phyloP scores from a whole-genome alignment of 2,329 filamentous ascomycete genomes.

The Neophaeococcomyces mojaviensis region DNA sequence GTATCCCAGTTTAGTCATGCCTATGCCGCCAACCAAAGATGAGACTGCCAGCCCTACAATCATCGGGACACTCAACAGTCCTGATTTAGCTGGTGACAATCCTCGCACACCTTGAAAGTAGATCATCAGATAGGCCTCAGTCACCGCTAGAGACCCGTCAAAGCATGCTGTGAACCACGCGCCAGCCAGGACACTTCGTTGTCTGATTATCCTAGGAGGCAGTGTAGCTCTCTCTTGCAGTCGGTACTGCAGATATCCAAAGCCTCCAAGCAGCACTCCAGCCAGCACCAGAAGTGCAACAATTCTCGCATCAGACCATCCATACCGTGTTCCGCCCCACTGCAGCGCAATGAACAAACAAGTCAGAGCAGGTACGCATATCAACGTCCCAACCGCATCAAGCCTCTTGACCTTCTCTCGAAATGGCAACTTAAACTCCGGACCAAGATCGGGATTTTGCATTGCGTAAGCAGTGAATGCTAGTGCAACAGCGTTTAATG shows the following conservation, averaged over 20 bases:
- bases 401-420: constrained; percentile 25
- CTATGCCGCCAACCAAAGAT: constrained; percentile 1
- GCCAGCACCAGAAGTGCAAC: constrained; percentile 43
- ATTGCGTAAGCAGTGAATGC: constrained; percentile 22
- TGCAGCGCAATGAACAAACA: constrained; percentile 42
- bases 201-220: constrained; percentile 41
- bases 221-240: constrained; percentile 42
- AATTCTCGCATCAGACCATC: constrained; percentile 35
- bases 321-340: constrained; percentile 35
- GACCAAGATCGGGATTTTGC: constrained; percentile 12
- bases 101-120: constrained; percentile 29
- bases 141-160: no score
- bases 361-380: constrained; percentile 30
- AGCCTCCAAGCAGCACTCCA: constrained; percentile 31
- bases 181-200: no score
- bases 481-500: constrained; percentile 32
- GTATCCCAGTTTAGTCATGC: constrained; percentile 9
- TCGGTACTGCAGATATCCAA: constrained; percentile 40
- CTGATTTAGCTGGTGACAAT: constrained; percentile 11
- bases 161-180: no score
- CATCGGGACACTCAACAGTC: constrained; percentile 10
- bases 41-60: constrained; percentile 9
- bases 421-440: not conserved
- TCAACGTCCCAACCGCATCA: constrained; percentile 27
- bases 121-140: no score